Conservation (phyloP, 768 basidiomycete genomes). For the Russula sp. region DNA sequence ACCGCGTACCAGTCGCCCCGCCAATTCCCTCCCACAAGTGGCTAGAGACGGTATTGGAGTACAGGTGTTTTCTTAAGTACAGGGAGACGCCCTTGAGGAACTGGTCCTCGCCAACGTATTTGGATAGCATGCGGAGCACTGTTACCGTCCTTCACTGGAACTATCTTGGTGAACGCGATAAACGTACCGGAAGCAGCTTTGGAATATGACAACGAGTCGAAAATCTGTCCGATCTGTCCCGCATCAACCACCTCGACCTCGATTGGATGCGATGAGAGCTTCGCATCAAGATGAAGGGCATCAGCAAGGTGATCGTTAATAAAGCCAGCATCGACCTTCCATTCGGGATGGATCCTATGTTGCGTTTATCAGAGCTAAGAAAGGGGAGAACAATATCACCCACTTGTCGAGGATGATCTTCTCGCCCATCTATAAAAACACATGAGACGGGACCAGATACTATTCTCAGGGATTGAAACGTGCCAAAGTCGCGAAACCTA, state of each 20-base stretch:
- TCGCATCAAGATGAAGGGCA: slow-evolving; percentile 80
- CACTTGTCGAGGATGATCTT: slow-evolving; percentile 26
- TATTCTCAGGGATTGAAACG: slow-evolving; percentile 26
- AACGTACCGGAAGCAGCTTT: slow-evolving; percentile 68
- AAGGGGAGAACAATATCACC: background rate
- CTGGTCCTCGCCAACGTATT: slow-evolving; percentile 79
- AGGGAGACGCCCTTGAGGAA: slow-evolving; percentile 86
- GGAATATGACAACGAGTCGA: slow-evolving; percentile 81
- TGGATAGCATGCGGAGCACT: slow-evolving; percentile 92
- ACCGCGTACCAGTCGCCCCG: slow-evolving; percentile 52
- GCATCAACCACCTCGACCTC: slow-evolving; percentile 87
- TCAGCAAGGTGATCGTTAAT: slow-evolving; percentile 66
- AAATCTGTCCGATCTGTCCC: slow-evolving; percentile 71
- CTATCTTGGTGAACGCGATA: background rate
- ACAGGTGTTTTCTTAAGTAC: slow-evolving; percentile 86
- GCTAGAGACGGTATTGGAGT: slow-evolving; percentile 73
- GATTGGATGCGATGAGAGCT: slow-evolving; percentile 85
- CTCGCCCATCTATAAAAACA: slow-evolving; percentile 42
- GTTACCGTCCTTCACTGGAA: background rate
- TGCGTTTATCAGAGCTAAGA: background rate
- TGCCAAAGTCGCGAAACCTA: slow-evolving; percentile 81
- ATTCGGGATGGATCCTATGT: slow-evolving; percentile 68
- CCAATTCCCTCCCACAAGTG: slow-evolving; percentile 87
- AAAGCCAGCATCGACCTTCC: slow-evolving; percentile 78
- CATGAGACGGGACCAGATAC: slow-evolving; percentile 12